These are phyloP conservation scores for Carex littledalei DNA, from an alignment of 176 grass and related monocot species.

Conservation along the genomic window DNA sequence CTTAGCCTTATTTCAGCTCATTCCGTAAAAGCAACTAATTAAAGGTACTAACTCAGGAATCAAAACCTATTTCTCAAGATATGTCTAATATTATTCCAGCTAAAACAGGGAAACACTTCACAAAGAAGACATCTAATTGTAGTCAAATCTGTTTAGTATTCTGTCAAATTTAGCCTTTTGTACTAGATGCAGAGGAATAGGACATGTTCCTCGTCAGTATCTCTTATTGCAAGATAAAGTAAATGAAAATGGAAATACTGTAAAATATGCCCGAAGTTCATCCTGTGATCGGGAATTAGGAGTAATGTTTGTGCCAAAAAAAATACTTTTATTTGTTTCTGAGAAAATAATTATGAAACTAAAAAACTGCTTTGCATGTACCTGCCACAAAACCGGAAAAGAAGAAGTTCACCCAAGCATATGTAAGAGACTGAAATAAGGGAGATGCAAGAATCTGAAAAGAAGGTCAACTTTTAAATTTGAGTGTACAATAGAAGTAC, in stretches of 20 bases:
- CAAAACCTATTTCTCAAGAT: not conserved
- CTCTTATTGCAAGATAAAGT: not conserved
- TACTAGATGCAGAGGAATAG: not conserved
- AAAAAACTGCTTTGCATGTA: constrained; percentile 26
- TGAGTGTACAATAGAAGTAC: not conserved
- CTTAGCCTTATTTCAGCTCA: not conserved
- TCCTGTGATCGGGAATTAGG: not conserved
- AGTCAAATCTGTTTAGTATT: not conserved
- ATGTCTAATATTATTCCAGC: not conserved
- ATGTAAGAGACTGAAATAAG: constrained; percentile 83
- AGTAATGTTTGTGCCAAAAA: not conserved
- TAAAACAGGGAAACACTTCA: no score
- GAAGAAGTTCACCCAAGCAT: constrained; percentile 99
- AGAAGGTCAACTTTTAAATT: no score
- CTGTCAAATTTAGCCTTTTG: not conserved
- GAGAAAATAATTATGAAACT: not conserved
- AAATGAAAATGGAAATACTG: not conserved
- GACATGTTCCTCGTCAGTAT: not conserved
- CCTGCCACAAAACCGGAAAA: constrained; percentile 99
- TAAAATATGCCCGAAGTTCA: not conserved
- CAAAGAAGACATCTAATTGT: no score
- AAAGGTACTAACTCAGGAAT: not conserved
- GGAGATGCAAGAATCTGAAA: not conserved
- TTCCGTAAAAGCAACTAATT: not conserved
- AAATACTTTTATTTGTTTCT: not conserved